These are phyloP conservation scores for Microdochium bolleyi DNA, from an alignment of 2,329 filamentous ascomycete genomes.

Conservation along the genomic window DNA sequence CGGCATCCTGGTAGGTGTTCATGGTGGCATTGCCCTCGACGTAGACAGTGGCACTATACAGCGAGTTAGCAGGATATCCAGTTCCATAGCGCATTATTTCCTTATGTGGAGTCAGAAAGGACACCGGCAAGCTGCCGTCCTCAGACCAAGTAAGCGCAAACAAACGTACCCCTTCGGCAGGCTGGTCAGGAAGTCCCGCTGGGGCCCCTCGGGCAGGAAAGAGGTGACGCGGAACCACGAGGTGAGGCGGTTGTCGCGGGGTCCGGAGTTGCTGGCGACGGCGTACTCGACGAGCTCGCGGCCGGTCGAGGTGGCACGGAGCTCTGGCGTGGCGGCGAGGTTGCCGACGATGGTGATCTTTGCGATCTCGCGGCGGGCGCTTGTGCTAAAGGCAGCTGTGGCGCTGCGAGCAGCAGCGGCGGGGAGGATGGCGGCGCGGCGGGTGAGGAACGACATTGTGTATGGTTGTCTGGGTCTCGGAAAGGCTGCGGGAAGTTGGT, in stretches of 20 bases:
- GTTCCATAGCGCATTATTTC: too few relatives aligned
- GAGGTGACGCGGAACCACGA: constrained; percentile 79
- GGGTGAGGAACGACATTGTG: constrained; percentile 42
- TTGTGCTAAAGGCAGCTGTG: constrained; percentile 69
- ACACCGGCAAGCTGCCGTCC: too few relatives aligned
- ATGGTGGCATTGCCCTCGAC: constrained; percentile 77
- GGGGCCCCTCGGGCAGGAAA: constrained; percentile 61
- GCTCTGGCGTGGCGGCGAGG: constrained; percentile 71
- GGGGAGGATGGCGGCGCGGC: constrained; percentile 34
- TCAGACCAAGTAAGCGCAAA: not conserved
- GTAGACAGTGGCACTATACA: constrained; percentile 62
- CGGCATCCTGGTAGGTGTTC: constrained; percentile 56
- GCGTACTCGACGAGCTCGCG: constrained; percentile 70
- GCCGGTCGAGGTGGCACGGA: constrained; percentile 61
- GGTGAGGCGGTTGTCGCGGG: constrained; percentile 62
- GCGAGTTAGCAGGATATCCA: constrained; percentile 1
- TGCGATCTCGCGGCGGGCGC: constrained; percentile 57
- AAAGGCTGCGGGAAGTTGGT: not conserved
- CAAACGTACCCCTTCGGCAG: constrained; percentile 76
- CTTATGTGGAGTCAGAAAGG: too few relatives aligned
- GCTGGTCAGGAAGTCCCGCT: constrained; percentile 63
- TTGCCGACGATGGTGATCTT: constrained; percentile 83
- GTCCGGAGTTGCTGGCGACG: constrained; percentile 61
- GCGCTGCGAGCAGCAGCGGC: constrained; percentile 32
- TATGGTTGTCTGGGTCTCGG: constrained; percentile 2